Evolutionary conservation across 1,284 basidiomycete species (phyloP).

Genomic region (Trametes sp.): DNA sequence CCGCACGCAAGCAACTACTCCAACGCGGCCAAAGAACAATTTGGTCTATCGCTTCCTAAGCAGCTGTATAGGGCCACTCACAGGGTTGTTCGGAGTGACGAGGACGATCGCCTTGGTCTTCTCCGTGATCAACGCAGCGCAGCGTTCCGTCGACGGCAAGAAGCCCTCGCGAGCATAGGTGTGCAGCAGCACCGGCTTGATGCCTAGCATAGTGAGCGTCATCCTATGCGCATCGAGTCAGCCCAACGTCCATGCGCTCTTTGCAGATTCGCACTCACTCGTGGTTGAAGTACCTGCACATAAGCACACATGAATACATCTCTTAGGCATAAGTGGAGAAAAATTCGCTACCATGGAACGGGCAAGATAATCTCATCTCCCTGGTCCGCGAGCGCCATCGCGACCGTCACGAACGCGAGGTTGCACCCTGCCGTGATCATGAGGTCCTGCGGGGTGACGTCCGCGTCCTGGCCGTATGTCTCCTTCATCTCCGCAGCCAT

Average conservation of each 20-base stretch:
- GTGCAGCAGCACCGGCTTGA: conserved; percentile 70
- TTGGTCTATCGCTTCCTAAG: too few relatives aligned
- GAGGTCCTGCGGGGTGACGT: conserved; percentile 63
- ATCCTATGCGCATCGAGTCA: conserved; percentile 55
- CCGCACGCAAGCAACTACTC: too few relatives aligned
- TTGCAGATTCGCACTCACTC: conserved; percentile 48
- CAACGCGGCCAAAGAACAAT: too few relatives aligned
- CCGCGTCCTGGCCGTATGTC: conserved; percentile 61
- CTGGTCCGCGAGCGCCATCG: conserved; percentile 72
- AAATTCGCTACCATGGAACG: conserved; percentile 67
- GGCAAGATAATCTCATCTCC: conserved; percentile 85
- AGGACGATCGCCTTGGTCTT: conserved; percentile 78
- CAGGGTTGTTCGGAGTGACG: conserved; percentile 80
- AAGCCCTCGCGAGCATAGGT: conserved; percentile 66
- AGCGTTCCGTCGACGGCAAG: conserved; percentile 60
- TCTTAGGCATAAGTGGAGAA: conserved; percentile 1
- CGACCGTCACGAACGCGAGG: conserved; percentile 71
- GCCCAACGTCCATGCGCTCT: not conserved
- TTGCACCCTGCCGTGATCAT: conserved; percentile 75
- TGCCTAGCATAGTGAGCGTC: conserved; percentile 72
- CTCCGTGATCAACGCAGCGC: conserved; percentile 58
- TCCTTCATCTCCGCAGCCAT: conserved; percentile 71
- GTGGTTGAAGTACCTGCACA: conserved; percentile 81
- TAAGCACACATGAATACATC: not conserved
- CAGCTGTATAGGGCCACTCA: conserved; percentile 38